A percentile compares a stretch with the other conserved stretches of the same genome.
phyloP scores from a whole-genome alignment of 1,284 basidiomycete genomes.

The Cutaneotrichosporon arboriforme region DNA sequence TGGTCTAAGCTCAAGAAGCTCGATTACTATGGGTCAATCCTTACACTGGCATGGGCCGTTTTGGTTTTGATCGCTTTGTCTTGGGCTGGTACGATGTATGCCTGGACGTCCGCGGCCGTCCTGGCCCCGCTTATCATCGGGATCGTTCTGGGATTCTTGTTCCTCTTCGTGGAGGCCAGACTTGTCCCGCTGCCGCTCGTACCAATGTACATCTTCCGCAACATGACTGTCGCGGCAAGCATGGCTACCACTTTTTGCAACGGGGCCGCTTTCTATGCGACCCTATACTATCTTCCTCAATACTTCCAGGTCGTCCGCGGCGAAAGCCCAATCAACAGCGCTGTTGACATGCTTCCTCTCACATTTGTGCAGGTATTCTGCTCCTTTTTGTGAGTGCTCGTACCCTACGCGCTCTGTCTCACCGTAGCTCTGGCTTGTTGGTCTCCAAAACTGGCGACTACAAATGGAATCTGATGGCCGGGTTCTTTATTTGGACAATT shows the following conservation, averaged over 20 bases:
- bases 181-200: constrained; percentile 61
- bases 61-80: constrained; percentile 64
- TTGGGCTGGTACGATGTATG: constrained; percentile 65
- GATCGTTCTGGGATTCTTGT: constrained; percentile 54
- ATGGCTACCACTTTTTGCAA: constrained; percentile 61
- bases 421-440: constrained; percentile 52
- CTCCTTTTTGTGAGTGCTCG: constrained; percentile 16
- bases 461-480: constrained; percentile 57
- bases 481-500: constrained; percentile 62
- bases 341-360: constrained; percentile 60
- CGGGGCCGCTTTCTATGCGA: constrained; percentile 50
- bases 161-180: constrained; percentile 68
- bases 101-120: constrained; percentile 60
- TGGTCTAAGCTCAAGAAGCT: constrained; percentile 57
- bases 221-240: constrained; percentile 61
- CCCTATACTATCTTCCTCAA: constrained; percentile 54
- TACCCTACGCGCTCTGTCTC: neutral
- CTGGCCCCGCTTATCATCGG: constrained; percentile 59
- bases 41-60: constrained; percentile 58
- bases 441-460: constrained; percentile 63
- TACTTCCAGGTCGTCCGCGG: constrained; percentile 66
- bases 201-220: constrained; percentile 65
- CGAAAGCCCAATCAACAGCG: constrained; percentile 57
- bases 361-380: constrained; percentile 58
- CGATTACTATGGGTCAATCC: constrained; percentile 59